Percentiles rank a stretch among this genome's conserved stretches.
These are phyloP conservation scores for Lachancea waltii DNA, from an alignment of 805 yeast species.

Conservation along the genomic window DNA sequence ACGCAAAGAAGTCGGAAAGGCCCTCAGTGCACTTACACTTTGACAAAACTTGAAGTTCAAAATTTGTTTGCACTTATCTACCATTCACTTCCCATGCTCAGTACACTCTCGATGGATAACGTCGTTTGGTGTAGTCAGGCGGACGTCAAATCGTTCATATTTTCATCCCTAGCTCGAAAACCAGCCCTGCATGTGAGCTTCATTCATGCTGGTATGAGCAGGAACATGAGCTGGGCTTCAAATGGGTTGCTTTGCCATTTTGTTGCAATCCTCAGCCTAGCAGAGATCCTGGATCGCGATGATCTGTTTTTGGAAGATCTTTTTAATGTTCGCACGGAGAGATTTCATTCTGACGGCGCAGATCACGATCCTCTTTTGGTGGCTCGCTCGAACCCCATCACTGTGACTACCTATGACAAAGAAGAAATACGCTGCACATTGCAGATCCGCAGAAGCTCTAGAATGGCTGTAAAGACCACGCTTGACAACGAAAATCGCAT, in stretches of 20 bases:
- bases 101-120: slow-evolving; percentile 22
- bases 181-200: slow-evolving; percentile 15
- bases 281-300: slow-evolving; percentile 20
- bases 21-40: slow-evolving; percentile 1
- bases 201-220: slow-evolving; percentile 27
- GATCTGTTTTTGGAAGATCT: slow-evolving; percentile 21
- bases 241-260: slow-evolving; percentile 22
- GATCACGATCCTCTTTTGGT: slow-evolving; percentile 1
- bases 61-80: slow-evolving; percentile 2
- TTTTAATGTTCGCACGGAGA: slow-evolving; percentile 20
- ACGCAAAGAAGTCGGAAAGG: slow-evolving; percentile 12
- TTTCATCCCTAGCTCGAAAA: slow-evolving; percentile 7
- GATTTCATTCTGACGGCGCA: slow-evolving; percentile 4
- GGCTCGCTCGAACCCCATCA: slow-evolving; percentile 4
- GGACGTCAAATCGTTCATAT: slow-evolving; percentile 24
- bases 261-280: slow-evolving; percentile 20
- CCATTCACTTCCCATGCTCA: slow-evolving; percentile 16
- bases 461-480: background rate
- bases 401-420: background rate
- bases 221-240: slow-evolving; percentile 29
- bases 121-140: slow-evolving; percentile 30
- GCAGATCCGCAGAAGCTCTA: slow-evolving; percentile 1
- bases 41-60: slow-evolving; percentile 6
- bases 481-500: slow-evolving; percentile 1
- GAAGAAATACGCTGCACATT: background rate